Base-by-base conservation (phyloP, 2,329 filamentous ascomycete genomes). In the Aspergillus flavus region DNA sequence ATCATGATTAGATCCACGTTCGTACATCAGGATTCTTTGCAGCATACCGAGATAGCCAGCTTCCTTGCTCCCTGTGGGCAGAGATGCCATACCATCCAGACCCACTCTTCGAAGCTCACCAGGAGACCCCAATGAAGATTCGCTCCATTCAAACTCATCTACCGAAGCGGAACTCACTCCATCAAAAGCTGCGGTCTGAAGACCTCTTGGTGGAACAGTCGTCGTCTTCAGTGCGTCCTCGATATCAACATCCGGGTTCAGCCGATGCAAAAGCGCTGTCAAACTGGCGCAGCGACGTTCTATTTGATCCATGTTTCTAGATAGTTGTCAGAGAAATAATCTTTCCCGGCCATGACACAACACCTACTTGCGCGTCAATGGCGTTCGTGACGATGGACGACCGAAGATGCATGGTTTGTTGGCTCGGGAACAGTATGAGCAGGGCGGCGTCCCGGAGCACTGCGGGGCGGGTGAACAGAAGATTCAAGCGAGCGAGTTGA, bases 401-500 rank as follows among this genome's bases (percentile, higher is more conserved):
- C 55, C 60, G 34, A 66, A 67, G 9, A 61, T n/a, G 36, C 66
- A 68, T 10, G n/a, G 6, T 36, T 67, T 68, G 3, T 59, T 59
- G 28, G 23, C 59, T 43, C 59, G 53, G 19, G 54, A 39, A 36
- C 66, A 68, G 50, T 67, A 68, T 1, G 48, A 58, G 52, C 66
- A 68, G 6, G 65, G 66, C 10, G 56, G 32, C n/a, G 58, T 36
- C 12, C 66, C 66, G 5, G 66, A 68, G 56, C 65, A 68, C 66
- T 68, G 16, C 2, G 14, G 23, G 23, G 26, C 14, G 14, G 16
- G 46, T 50, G 23, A 50, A 11, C 6, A 11, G 36, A 1, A 3
- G 3, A 19, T 53, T 2, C 6, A 11, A 4, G 7, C 2, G 4
- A 9, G 11, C 11, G 14, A 30, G 6, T 59, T 14, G 12, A 10